Evolutionary conservation across 2,329 filamentous ascomycete genomes (phyloP).

Genomic region (Colletotrichum tropicale): DNA sequence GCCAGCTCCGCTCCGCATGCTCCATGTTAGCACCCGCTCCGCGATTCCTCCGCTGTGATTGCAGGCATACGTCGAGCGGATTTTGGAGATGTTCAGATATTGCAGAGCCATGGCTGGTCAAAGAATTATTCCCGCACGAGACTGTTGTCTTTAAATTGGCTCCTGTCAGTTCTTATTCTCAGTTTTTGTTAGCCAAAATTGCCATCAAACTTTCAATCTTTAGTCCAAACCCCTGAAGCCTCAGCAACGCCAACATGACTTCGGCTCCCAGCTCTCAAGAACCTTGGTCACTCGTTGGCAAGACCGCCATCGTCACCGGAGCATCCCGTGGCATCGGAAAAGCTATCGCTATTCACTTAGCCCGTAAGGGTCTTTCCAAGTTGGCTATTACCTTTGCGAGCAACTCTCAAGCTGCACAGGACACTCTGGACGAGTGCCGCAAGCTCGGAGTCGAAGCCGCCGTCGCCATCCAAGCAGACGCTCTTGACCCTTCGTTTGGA

Average conservation of each 20-base stretch:
- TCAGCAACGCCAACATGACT: not conserved
- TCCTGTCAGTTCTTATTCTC: rapidly evolving
- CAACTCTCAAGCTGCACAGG: not conserved
- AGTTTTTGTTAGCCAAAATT: rapidly evolving
- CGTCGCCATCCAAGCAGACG: not conserved
- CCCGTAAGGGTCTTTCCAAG: not conserved
- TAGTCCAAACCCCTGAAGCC: rapidly evolving
- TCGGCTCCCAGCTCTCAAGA: not conserved
- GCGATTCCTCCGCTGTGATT: too few species aligned
- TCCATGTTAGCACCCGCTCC: not conserved
- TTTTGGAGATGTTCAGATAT: too few species aligned
- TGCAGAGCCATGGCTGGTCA: too few species aligned
- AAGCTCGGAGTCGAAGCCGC: not conserved
- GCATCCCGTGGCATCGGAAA: not conserved
- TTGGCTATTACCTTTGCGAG: not conserved
- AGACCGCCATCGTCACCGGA: not conserved
- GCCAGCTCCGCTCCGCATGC: not conserved
- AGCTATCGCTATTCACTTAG: not conserved
- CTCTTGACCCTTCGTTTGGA: not conserved
- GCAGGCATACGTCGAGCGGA: too few species aligned
- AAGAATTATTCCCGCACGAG: too few species aligned
- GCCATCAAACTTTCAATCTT: rapidly evolving
- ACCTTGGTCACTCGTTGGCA: not conserved
- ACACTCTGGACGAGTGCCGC: not conserved
- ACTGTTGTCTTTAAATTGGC: too few species aligned